Evolutionary conservation across 192 early-diverging fungal genomes (phyloP), one percentile per base, ranked within the genome.

Genomic region (Coemansia sp.): DNA sequence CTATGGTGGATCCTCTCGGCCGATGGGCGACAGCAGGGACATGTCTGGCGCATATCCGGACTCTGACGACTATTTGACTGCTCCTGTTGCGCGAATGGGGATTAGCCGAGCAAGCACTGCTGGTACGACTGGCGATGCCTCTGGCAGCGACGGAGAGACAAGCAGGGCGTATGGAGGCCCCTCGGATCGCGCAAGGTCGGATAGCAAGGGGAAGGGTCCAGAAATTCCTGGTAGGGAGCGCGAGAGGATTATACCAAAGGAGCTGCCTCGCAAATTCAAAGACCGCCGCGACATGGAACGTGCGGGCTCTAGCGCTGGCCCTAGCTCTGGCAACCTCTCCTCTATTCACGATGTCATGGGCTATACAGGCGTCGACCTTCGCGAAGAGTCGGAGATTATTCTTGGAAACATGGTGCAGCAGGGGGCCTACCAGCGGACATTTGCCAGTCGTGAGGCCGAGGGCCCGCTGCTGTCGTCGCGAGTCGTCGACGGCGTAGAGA

Each of bases 341-440:
- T 59, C 60, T 3, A 61, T 92, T 2, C 86, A 87, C n/a, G 91
- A 93, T 65, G 89, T 93, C 16, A 90, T 93, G 77, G 86, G 87
- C 7, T 93, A 90, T 71, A 85, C 89, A 7, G 91, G 90, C 13
- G 86, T 93, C 23, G 90, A 93, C 73, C 82, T 93, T 23, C 85
- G 85, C 47, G 90, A 86, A 53, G 84, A 87, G 65, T 79, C 85
- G 6, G 86, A 88, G 33, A 86, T 83, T 42, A 85, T 88, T 48
- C 67, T 88, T 59, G 63, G 80, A 21, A 76, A 85, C 53, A 56
- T 73, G 6, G 25, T 70, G 59, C 65, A 57, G 25, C 62, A 70
- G 38, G 20, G 53, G 14, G 18, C 56, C 23, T 58, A 58, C 56
- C 56, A 37, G 36, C n/a, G 56, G 18, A 34, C 56, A 1, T 58